Evolutionary conservation across 75 land plant species (phyloP), one percentile per base, ranked within the genome.

Genomic region (Isoetes taiwanensis): DNA sequence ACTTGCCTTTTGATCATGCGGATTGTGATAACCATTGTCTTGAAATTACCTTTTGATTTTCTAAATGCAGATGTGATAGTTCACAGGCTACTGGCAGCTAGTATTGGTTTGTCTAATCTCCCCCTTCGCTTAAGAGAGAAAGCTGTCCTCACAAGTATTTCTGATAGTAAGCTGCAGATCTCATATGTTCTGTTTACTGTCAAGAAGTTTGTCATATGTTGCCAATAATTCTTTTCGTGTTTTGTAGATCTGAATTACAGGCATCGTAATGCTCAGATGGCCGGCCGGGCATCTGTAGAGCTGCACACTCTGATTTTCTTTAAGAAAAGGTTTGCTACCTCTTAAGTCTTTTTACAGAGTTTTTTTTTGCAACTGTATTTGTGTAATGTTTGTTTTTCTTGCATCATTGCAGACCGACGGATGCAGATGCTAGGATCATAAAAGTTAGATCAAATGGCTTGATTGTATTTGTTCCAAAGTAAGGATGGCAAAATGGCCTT

Each of bases 251-350:
- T 93, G 54, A 93, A 93, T 59, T 88, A 72, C 62, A 82, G 98
- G 34, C 98, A 93, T 62, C 79, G 96, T 48, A 93, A 93, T 77
- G 98, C 98, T 2, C 98, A 93, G 58, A 93, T 93, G 98, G 98
- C 98, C 8, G 58, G 98, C 52, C 80, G 98, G 23, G 98, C 96
- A 17, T 93, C 98, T 16, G 90, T 93, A 21, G 98, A 93, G 74
- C 96, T 93, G n/a, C 98, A 93, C 54, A 93, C 98, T 17, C 71
- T 88, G 2, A 93, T 93, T 29, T 93, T 77, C 57, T 93, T 93
- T 72, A 73, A 71, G 39, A 88, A 88, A 32, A 64, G 86, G 98
- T 91, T 52, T 25, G 12, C 30, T 32, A 24, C 1, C 16, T 52
- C 28, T 53, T 41, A 38, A 31, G 34, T 34, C 28, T 30, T 21